Base-by-base conservation (phyloP, 805 yeast genomes). In the Kluyveromyces aestuarii region DNA sequence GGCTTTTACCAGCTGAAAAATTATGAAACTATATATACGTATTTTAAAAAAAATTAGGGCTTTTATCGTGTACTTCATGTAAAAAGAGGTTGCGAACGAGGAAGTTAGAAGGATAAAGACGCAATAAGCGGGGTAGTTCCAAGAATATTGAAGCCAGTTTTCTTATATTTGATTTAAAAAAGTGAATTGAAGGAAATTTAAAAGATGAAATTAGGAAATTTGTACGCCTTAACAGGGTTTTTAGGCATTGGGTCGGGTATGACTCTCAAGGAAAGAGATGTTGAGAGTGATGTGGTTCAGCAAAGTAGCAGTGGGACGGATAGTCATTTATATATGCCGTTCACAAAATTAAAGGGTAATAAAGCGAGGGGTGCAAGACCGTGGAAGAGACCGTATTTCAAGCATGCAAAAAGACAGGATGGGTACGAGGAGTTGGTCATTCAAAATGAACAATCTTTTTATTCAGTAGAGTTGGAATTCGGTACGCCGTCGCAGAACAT, bases 401-500 rank as follows among this genome's bases (percentile, higher is more conserved):
- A 30, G 6, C 35, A 62, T 1, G 27, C 45, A 6, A 67, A 61
- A 45, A 55, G 71, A 48, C 52, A 37, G 8, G 65, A 64, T 21
- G 71, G 68, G 6, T 50, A 57, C 2, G 67, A 67, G 9, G 55
- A 58, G 3, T 61, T 72, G 48, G 64, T 54, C 6, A 52, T 77
- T 17, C 54, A 57, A 9, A 77, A 76, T 52, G 66, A 69, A 46
- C 52, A 58, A 13, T 62, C 70, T 7, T 79, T 76, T 52, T 79
- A 76, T 54, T 64, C 75, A 17, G 76, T 73, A 2, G 66, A 65
- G 6, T 50, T 78, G 33, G 55, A 62, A 21, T 60, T 84, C 18
- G 91, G 93, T 4, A 76, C 86, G 0, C 75, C 81, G 1, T 58
- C 70, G 0, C 83, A 82, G 56, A 62, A 68, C n/a, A 69, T 83